Base-by-base conservation (phyloP, 2,329 filamentous ascomycete species). In the Clonostachys rhizophaga region DNA sequence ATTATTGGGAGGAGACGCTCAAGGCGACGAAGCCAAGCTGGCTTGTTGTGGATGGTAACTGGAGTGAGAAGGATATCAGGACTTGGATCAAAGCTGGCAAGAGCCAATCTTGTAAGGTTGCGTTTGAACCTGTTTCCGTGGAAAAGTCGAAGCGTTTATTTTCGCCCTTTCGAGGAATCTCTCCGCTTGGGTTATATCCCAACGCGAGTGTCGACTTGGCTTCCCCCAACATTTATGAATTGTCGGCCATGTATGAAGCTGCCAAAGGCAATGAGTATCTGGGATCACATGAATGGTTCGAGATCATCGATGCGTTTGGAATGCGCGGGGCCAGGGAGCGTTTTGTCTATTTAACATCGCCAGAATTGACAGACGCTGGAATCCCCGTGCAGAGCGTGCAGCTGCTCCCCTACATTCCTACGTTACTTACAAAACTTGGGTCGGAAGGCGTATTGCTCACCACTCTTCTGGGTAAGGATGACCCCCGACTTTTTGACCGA, bases 121-220 rank as follows among this genome's bases (percentile, higher is more conserved):
- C 87, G 12, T 95, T 92, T 59, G 94, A 97, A 66, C 92, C 94
- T 2, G 94, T 97, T 7, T 95, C 89, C 2, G 83, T 79, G 2
- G 83, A 81, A 49, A 99, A 97, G 70, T 81, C 89, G 5, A 72
- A 77, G 42, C 76, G 82, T 9, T 72, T 91, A 6, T 95, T 94
- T 67, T 68, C 68, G 30, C 53, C 61, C 14, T 48, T 70, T 47
- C 63, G 59, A 33, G 65, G 60, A 11, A 58, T 68, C 14, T 62
- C 67, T 16, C 61, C 64, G 18, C 63, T 79, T 20, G 63, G 66
- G 12, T 66, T 77, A 49, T 92, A 73, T 69, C 90, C 80, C 2
- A 62, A 68, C 17, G 67, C 86, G 9, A 74, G 78, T n/a, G 71
- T 94, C 52, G 79, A 88, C 62, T 75, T 96, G 10, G 80, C 85